Evolutionary conservation across 495 filamentous ascomycete species (phyloP).

Genomic region (Talaromyces wortmannii): DNA sequence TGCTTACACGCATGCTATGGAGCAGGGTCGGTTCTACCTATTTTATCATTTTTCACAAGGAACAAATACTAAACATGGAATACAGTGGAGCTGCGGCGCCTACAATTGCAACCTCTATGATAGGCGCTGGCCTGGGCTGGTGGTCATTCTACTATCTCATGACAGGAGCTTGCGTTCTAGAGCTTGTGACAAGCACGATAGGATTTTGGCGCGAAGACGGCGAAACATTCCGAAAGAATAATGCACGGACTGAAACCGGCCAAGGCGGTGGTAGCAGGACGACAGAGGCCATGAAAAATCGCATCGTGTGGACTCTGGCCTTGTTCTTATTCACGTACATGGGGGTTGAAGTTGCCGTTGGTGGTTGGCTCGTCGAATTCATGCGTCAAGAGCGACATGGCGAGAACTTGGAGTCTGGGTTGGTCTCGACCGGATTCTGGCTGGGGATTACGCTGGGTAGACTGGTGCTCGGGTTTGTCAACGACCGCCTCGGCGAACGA

Average conservation of each 20-base stretch:
- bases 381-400: conserved; percentile 48
- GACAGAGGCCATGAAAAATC: neutral
- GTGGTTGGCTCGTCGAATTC: conserved; percentile 58
- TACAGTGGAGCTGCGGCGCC: conserved; percentile 41
- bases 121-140: conserved; percentile 42
- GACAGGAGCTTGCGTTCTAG: conserved; percentile 19
- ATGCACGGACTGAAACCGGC: neutral
- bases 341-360: conserved; percentile 69
- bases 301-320: conserved; percentile 20
- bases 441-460: conserved; percentile 50
- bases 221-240: neutral
- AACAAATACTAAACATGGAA: too few species aligned
- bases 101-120: conserved; percentile 50
- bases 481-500: conserved; percentile 42
- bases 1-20: conserved; percentile 54
- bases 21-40: conserved; percentile 20
- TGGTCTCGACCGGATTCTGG: conserved; percentile 57
- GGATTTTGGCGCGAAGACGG: neutral
- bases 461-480: conserved; percentile 50
- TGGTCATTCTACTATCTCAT: conserved; percentile 58
- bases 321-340: conserved; percentile 64
- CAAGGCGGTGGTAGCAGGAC: neutral
- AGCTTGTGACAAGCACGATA: neutral
- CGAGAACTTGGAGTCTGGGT: conserved; percentile 41
- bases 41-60: neutral